Conservation (phyloP, 2,329 filamentous ascomycete species). For the Colletotrichum caudatum region DNA sequence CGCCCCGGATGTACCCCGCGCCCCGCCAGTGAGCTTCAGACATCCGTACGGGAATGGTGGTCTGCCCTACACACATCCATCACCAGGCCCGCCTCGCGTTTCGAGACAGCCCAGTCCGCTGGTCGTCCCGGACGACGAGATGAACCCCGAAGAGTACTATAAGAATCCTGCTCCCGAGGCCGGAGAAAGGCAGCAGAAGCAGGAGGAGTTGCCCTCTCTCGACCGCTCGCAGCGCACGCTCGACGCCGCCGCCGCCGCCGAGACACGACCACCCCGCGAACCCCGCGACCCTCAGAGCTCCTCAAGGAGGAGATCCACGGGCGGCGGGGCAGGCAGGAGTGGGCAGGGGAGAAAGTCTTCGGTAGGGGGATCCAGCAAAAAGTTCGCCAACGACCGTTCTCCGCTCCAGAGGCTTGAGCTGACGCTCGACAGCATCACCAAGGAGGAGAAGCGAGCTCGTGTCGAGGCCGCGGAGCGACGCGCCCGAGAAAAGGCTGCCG, state of each 20-base stretch:
- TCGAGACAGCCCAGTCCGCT: constrained; percentile 45
- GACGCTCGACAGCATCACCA: constrained; percentile 91
- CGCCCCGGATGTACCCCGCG: constrained; percentile 71
- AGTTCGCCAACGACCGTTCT: constrained; percentile 84
- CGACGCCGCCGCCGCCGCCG: constrained; percentile 42
- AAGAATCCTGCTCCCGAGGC: constrained; percentile 41
- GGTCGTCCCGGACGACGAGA: constrained; percentile 44
- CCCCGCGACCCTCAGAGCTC: constrained; percentile 16
- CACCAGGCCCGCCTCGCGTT: constrained; percentile 48
- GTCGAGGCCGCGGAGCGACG: constrained; percentile 84
- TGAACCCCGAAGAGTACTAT: constrained; percentile 51
- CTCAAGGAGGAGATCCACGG: constrained; percentile 32
- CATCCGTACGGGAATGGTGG: constrained; percentile 59
- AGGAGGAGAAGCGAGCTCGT: constrained; percentile 91
- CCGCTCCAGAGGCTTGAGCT: constrained; percentile 94
- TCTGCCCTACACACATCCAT: constrained; percentile 45
- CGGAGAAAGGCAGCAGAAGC: constrained; percentile 35
- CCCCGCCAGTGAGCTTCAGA: constrained; percentile 69
- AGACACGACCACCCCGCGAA: constrained; percentile 10
- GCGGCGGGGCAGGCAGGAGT: constrained; percentile 19
- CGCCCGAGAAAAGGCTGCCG: constrained; percentile 69
- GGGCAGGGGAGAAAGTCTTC: constrained; percentile 53
- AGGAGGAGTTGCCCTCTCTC: constrained; percentile 45
- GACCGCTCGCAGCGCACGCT: constrained; percentile 48
- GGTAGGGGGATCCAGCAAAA: constrained; percentile 59